Conservation (phyloP, 2,329 filamentous ascomycete species). For the Sodiomyces alkalinus region DNA sequence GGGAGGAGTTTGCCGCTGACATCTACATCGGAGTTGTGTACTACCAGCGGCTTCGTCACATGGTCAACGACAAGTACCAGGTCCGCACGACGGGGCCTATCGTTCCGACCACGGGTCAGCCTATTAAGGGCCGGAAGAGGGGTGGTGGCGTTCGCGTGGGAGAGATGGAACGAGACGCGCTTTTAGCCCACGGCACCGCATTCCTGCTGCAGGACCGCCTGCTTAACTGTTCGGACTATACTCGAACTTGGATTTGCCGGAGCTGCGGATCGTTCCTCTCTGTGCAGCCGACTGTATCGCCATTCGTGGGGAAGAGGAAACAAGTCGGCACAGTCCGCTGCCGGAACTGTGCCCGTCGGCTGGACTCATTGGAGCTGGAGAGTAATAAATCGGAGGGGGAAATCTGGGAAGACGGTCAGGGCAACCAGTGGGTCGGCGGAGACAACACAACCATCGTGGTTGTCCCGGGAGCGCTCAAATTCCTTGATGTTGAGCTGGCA, state of each 20-base stretch:
- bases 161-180: slow-evolving; percentile 95
- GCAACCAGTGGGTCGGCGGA: slow-evolving; percentile 71
- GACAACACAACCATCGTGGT: slow-evolving; percentile 84
- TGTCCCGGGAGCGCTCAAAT: slow-evolving; percentile 84
- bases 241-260: slow-evolving; percentile 78
- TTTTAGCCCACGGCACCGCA: slow-evolving; percentile 88
- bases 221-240: slow-evolving; percentile 94
- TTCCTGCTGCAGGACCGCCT: slow-evolving; percentile 90
- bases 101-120: slow-evolving; percentile 80
- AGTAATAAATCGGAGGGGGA: slow-evolving; percentile 48
- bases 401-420: slow-evolving; percentile 87
- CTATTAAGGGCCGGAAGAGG: slow-evolving; percentile 91
- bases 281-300: slow-evolving; percentile 63
- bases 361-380: slow-evolving; percentile 41
- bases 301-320: slow-evolving; percentile 47
- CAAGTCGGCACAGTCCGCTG: slow-evolving; percentile 60
- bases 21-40: slow-evolving; percentile 97
- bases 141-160: slow-evolving; percentile 97
- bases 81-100: slow-evolving; percentile 91
- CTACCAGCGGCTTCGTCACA: slow-evolving; percentile 95
- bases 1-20: slow-evolving; percentile 82
- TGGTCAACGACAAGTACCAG: slow-evolving; percentile 99
- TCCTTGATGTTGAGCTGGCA: slow-evolving; percentile 84
- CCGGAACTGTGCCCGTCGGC: slow-evolving; percentile 54
- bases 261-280: slow-evolving; percentile 82